Base-by-base conservation (phyloP, 768 basidiomycete genomes). In the Megacollybia marginata region DNA sequence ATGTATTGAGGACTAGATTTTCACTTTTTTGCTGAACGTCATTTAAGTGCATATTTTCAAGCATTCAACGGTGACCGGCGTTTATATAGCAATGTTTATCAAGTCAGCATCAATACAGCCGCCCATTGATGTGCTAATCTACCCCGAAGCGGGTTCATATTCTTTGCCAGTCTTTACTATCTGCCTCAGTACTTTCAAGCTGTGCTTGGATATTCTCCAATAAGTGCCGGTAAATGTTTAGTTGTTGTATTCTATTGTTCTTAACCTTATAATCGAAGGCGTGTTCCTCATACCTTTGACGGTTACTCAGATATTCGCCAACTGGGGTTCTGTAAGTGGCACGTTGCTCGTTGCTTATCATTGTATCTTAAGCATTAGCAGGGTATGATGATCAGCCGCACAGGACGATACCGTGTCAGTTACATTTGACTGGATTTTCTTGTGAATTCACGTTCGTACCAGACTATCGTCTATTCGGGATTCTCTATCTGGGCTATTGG, bases 181-280 rank as follows among this genome's bases (percentile, higher is more conserved):
- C 72, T 89, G 0, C 86, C 88, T 1, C 81, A 85, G 54, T 88
- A 79, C 60, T 85, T 87, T 65, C 86, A 88, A 65, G 78, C 86
- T 9, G 83, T 78, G 4, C 64, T 82, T n/a, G 81, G 80, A 5
- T 80, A 76, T 52, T 75, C 78, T 8, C 81, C 88, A 1, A 78
- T 87, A 40, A 75, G 72, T 9, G 72, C 73, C 7, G 71, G 59
- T 33, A 57, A n/a, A 31, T 44, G 13, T 10, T 28, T 19, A 13
- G 23, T 44, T 8, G 8, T 5, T 15, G 38, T 5, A 40, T 44
- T 23, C 44, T 19, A 31, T 31, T 44, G 44, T 19, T 13, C 44
- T 5, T 23, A 34, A 19, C 3, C 32, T 74, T 74, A 28, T 6
- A 28, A 28, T 28, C 23, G 23, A 28, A 2, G 81, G 80, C 1